Evolutionary conservation across 163 green algal genomes (phyloP).

Genomic region (Prototheca wickerhamii): DNA sequence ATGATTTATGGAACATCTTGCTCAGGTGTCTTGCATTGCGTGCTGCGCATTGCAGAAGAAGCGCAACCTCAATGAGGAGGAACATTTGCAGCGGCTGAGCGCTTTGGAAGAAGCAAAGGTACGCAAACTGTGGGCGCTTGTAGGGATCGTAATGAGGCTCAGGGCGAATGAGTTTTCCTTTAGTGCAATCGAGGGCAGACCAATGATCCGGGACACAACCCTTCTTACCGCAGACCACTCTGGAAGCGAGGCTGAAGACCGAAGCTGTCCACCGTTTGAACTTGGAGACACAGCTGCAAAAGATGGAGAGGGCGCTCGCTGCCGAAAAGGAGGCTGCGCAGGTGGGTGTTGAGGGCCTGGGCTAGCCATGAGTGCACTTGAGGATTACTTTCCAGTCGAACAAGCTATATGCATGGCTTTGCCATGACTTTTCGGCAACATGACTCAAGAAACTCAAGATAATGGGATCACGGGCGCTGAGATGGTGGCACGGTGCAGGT

Average conservation of each 20-base stretch:
- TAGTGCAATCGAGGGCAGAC: background rate
- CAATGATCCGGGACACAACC: no score
- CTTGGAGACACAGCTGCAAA: background rate
- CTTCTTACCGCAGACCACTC: background rate
- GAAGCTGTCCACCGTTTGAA: background rate
- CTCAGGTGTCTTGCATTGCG: no score
- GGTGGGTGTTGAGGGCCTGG: background rate
- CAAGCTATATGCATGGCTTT: background rate
- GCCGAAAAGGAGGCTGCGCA: background rate
- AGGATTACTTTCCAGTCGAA: background rate
- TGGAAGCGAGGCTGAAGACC: slow-evolving; percentile 1
- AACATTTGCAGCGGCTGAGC: no score
- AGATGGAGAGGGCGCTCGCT: background rate
- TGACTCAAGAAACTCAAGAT: background rate
- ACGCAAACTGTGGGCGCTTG: no score
- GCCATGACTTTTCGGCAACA: background rate
- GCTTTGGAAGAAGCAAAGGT: no score
- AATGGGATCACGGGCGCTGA: no score
- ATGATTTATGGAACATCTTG: no score
- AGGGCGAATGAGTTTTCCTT: no score
- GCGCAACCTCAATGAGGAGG: no score
- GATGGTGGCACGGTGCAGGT: no score
- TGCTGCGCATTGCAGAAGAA: no score
- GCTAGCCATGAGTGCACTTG: background rate
- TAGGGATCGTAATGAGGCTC: no score